Conservation (phyloP, 768 basidiomycete genomes). For the Candolleomyces efflorescens region DNA sequence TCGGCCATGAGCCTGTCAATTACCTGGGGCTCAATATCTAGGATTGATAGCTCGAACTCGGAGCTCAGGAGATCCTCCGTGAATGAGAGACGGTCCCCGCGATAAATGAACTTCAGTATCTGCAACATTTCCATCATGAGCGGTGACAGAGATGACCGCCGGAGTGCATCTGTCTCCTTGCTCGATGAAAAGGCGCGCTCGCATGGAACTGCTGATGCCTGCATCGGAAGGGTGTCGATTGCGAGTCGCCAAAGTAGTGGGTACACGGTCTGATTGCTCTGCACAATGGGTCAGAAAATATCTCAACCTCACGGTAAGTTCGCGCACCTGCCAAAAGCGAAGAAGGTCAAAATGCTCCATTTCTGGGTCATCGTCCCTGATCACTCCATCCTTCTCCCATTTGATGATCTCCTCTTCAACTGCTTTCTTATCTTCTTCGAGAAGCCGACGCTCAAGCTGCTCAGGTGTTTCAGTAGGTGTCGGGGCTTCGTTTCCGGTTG, state of each 20-base stretch:
- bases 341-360: not conserved
- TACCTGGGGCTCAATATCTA: not conserved
- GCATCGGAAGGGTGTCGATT: constrained; percentile 23
- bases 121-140: constrained; percentile 7
- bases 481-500: too few relatives aligned
- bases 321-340: not conserved
- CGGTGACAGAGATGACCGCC: not conserved
- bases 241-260: constrained; percentile 19
- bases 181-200: constrained; percentile 5
- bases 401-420: not conserved
- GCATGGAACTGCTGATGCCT: constrained; percentile 25
- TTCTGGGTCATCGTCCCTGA: not conserved
- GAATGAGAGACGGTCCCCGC: not conserved
- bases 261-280: constrained; percentile 4
- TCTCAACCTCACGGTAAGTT: not conserved
- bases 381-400: not conserved
- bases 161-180: constrained; percentile 4
- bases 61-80: constrained; percentile 1
- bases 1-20: not conserved
- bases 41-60: constrained; percentile 5
- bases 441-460: too few relatives aligned
- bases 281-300: not conserved
- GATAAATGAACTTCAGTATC: constrained; percentile 7
- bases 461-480: too few relatives aligned
- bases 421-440: not conserved